Percentiles rank a stretch among this genome's conserved stretches.
Conservation (phyloP, 2,329 filamentous ascomycete species). For the Alternaria arbusti region DNA sequence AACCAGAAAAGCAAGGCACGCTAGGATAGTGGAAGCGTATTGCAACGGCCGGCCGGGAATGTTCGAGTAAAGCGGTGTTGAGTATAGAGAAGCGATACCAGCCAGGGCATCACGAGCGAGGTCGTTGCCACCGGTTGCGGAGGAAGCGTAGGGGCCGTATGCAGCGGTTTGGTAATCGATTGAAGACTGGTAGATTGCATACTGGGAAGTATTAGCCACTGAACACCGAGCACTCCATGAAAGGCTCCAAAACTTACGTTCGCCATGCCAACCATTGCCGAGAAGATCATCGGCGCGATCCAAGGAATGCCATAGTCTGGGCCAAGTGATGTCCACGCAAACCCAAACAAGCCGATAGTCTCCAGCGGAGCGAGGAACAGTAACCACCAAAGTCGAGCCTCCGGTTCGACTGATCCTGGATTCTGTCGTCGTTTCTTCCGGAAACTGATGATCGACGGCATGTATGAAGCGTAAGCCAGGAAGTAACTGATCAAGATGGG, state of each 20-base stretch:
- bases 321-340: slow-evolving; percentile 71
- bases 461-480: slow-evolving; percentile 65
- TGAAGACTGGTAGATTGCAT: slow-evolving; percentile 76
- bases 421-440: slow-evolving; percentile 56
- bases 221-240: too few relatives aligned
- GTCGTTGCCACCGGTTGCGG: slow-evolving; percentile 77
- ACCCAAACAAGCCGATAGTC: slow-evolving; percentile 72
- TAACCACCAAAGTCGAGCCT: slow-evolving; percentile 70
- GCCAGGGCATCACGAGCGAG: slow-evolving; percentile 77
- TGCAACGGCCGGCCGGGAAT: slow-evolving; percentile 54
- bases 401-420: slow-evolving; percentile 61
- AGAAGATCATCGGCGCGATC: slow-evolving; percentile 71
- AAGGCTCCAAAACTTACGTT: slow-evolving; percentile 52
- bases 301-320: slow-evolving; percentile 65
- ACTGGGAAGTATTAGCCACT: slow-evolving; percentile 39
- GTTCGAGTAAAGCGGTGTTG: slow-evolving; percentile 58
- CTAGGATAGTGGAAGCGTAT: slow-evolving; percentile 62
- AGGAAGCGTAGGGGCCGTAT: slow-evolving; percentile 75
- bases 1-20: slow-evolving; percentile 57
- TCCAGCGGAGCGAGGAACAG: slow-evolving; percentile 67
- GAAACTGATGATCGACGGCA: slow-evolving; percentile 62
- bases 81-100: slow-evolving; percentile 72
- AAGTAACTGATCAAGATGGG: slow-evolving; percentile 72
- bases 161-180: slow-evolving; percentile 80
- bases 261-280: slow-evolving; percentile 71